Evolutionary conservation across 2,329 filamentous ascomycete genomes (phyloP).

Genomic region (Neofusicoccum umdonicola): DNA sequence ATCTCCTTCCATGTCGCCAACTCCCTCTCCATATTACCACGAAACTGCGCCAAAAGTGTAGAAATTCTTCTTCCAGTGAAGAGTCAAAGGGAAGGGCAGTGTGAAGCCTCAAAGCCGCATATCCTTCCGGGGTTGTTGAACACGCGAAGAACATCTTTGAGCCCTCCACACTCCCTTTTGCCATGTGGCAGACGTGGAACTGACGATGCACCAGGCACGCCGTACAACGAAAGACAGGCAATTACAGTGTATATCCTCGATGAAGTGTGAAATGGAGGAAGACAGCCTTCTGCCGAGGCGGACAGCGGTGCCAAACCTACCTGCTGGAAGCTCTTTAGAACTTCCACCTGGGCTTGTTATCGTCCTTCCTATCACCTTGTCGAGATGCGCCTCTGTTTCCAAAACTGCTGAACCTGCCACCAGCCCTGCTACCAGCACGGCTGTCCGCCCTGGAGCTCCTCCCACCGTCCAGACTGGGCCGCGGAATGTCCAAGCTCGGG

Average conservation of each 20-base stretch:
- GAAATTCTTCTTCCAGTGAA: neutral
- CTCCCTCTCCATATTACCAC: neutral
- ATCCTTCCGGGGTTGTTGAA: neutral
- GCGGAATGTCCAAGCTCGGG: constrained; percentile 3
- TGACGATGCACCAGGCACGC: neutral
- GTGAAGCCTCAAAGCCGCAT: neutral
- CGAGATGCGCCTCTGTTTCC: neutral
- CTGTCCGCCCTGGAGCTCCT: constrained; percentile 8
- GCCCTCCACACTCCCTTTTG: neutral
- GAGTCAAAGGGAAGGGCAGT: neutral
- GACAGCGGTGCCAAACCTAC: neutral
- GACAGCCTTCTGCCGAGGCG: neutral
- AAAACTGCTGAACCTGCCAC: constrained; percentile 7
- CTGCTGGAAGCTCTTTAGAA: neutral
- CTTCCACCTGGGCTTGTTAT: neutral
- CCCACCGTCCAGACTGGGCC: constrained; percentile 11
- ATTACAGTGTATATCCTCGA: neutral
- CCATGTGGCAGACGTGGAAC: neutral
- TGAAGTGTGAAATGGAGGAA: neutral
- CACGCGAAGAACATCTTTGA: neutral
- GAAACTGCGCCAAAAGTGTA: neutral
- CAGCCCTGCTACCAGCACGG: constrained; percentile 13
- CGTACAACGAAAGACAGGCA: neutral
- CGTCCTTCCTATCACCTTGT: constrained; percentile 1
- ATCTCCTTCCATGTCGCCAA: neutral